These are phyloP conservation scores for Nothophoma quercina DNA, from an alignment of 2,329 filamentous ascomycete species.

Conservation along the genomic window DNA sequence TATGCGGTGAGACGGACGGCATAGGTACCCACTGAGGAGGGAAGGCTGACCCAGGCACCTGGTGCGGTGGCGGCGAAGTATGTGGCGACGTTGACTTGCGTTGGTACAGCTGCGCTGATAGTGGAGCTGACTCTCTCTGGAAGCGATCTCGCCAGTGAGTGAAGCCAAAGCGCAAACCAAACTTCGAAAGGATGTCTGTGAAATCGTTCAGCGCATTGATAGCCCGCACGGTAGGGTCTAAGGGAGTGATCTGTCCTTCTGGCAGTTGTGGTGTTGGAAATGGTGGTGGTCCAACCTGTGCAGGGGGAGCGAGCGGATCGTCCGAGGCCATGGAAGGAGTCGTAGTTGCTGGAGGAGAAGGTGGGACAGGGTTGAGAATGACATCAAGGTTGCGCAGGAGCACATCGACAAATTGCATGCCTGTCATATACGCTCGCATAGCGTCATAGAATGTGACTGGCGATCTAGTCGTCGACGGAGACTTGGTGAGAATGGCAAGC, in stretches of 20 bases:
- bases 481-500: constrained; percentile 66
- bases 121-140: constrained; percentile 52
- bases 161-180: constrained; percentile 58
- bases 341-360: constrained; percentile 48
- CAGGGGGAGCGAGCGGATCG: constrained; percentile 48
- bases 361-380: constrained; percentile 52
- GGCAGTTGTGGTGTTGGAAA: constrained; percentile 42
- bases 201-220: constrained; percentile 59
- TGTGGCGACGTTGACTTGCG: constrained; percentile 40
- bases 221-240: constrained; percentile 50
- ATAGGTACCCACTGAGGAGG: constrained; percentile 39
- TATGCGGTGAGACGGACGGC: constrained; percentile 32
- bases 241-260: constrained; percentile 34
- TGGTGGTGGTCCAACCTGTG: constrained; percentile 37
- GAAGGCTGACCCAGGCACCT: constrained; percentile 23
- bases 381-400: constrained; percentile 62
- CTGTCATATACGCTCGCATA: constrained; percentile 78
- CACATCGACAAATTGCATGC: constrained; percentile 64
- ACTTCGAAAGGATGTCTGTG: constrained; percentile 54
- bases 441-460: constrained; percentile 90
- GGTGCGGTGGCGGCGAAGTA: constrained; percentile 31
- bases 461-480: constrained; percentile 63
- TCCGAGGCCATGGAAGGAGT: constrained; percentile 34
- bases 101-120: constrained; percentile 53
- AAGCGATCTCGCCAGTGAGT: constrained; percentile 60